Conservation (phyloP, 1,284 basidiomycete species). For the Ustilago hordei region DNA sequence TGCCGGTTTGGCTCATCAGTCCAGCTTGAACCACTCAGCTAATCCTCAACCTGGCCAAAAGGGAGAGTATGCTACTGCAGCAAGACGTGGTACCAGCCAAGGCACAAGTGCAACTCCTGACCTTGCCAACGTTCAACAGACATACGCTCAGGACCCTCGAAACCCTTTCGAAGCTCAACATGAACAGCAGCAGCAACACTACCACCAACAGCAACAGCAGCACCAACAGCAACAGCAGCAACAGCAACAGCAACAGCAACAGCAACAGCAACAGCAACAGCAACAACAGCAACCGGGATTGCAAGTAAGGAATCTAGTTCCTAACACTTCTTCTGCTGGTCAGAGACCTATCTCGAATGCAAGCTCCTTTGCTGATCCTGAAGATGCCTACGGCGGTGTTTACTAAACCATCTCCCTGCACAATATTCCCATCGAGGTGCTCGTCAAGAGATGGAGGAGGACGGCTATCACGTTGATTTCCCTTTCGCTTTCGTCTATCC, state of each 20-base stretch:
- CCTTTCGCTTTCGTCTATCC: not conserved
- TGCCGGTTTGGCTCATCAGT: conserved; percentile 40
- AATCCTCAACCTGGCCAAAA: conserved; percentile 5
- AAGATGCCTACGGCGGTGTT: conserved; percentile 61
- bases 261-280: conserved; percentile 4
- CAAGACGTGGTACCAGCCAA: conserved; percentile 50
- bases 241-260: conserved; percentile 1
- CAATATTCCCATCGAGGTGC: no score
- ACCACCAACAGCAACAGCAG: not conserved
- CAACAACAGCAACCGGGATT: conserved; percentile 14
- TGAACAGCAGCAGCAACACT: not conserved
- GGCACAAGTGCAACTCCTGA: conserved; percentile 59
- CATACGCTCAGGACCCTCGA: conserved; percentile 25
- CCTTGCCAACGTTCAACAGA: conserved; percentile 61
- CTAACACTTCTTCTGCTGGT: conserved; percentile 21
- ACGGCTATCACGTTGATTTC: not conserved
- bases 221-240: conserved; percentile 1
- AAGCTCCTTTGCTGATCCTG: conserved; percentile 49
- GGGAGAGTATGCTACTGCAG: conserved; percentile 33
- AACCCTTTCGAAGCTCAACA: conserved; percentile 23
- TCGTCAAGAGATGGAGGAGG: no score
- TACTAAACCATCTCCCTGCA: conserved; percentile 28
- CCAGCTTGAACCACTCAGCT: conserved; percentile 28
- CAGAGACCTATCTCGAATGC: conserved; percentile 55
- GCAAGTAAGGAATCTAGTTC: conserved; percentile 45